These are phyloP conservation scores for Paraphoma chrysanthemicola DNA, from an alignment of 2,329 filamentous ascomycete genomes.

Conservation along the genomic window DNA sequence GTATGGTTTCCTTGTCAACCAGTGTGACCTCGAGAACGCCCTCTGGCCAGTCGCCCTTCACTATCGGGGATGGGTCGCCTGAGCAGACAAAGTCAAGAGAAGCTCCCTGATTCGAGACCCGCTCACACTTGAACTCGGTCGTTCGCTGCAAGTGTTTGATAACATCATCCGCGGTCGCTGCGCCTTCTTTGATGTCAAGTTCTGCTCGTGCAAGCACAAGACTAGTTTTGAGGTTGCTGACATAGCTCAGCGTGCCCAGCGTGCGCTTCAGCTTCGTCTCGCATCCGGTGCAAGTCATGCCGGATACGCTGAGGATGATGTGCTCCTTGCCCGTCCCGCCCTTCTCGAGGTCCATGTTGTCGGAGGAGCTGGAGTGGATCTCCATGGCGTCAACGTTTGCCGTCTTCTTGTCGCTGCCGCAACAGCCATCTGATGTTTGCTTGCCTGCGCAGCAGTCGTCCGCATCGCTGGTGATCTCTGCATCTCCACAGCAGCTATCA, in stretches of 20 bases:
- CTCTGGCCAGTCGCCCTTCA: conserved; percentile 28
- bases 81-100: conserved; percentile 27
- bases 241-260: conserved; percentile 55
- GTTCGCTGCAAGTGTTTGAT: conserved; percentile 62
- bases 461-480: background rate
- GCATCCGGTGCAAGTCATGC: conserved; percentile 79
- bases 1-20: conserved; percentile 32
- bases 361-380: background rate
- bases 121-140: conserved; percentile 68
- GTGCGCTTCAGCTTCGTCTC: conserved; percentile 68
- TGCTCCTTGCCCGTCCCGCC: background rate
- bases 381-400: background rate
- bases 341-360: background rate
- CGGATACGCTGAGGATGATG: conserved; percentile 62
- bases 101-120: conserved; percentile 29
- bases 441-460: background rate
- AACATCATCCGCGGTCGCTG: conserved; percentile 44
- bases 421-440: background rate
- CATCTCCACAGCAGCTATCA: background rate
- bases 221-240: conserved; percentile 68
- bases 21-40: conserved; percentile 26
- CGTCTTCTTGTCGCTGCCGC: background rate
- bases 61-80: conserved; percentile 8
- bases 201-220: conserved; percentile 71
- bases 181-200: conserved; percentile 62